Conservation (phyloP, 2,329 filamentous ascomycete genomes). For the Talaromyces sp. region DNA sequence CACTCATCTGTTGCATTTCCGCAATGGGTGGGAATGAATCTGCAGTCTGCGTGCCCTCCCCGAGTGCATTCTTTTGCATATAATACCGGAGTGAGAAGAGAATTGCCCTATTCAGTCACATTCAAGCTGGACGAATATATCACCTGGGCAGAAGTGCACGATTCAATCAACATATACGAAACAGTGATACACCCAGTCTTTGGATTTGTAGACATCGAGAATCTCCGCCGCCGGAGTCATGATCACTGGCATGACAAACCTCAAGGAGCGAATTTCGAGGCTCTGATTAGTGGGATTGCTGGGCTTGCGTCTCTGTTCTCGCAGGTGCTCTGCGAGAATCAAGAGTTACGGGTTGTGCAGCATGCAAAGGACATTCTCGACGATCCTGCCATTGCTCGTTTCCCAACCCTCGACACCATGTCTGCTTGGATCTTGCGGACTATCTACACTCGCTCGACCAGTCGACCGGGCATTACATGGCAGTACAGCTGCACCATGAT, state of each 20-base stretch:
- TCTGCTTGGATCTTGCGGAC: constrained; percentile 48
- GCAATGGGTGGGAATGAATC: constrained; percentile 24
- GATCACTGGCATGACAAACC: constrained; percentile 26
- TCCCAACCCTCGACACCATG: constrained; percentile 24
- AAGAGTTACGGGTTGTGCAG: constrained; percentile 22
- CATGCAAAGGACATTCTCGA: constrained; percentile 44
- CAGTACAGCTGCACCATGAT: constrained; percentile 52
- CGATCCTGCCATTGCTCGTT: constrained; percentile 21
- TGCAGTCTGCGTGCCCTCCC: constrained; percentile 29
- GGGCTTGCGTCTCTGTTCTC: constrained; percentile 31
- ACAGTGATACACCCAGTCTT: constrained; percentile 28
- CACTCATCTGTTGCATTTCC: constrained; percentile 32
- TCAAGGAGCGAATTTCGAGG: constrained; percentile 27
- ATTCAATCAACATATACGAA: constrained; percentile 26
- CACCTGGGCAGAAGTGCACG: constrained; percentile 20
- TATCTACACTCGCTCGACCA: constrained; percentile 47
- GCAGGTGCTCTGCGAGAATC: constrained; percentile 13
- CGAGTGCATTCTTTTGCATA: constrained; percentile 35
- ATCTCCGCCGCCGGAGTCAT: constrained; percentile 18
- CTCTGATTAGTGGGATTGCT: constrained; percentile 27
- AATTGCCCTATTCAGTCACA: constrained; percentile 20
- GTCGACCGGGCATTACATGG: constrained; percentile 50
- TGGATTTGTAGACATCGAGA: constrained; percentile 25
- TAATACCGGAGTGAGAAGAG: constrained; percentile 27
- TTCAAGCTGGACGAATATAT: constrained; percentile 20